These are phyloP conservation scores for Diaporthe citrichinensis DNA, from an alignment of 2,329 filamentous ascomycete species.

Conservation along the genomic window DNA sequence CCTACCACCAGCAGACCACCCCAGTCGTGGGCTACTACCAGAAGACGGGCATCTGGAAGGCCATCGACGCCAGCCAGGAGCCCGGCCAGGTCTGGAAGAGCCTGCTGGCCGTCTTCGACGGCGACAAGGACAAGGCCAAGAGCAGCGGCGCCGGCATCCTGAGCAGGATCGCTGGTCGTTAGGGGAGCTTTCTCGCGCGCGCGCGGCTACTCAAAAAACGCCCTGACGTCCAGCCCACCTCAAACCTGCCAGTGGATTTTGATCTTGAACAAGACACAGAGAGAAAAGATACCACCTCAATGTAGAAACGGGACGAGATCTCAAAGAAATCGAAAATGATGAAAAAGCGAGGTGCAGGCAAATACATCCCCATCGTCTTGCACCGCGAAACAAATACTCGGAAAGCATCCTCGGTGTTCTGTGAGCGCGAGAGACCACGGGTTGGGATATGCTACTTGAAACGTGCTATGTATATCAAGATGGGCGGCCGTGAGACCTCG, in stretches of 20 bases:
- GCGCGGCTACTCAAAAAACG: not conserved
- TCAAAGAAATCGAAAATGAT: not conserved
- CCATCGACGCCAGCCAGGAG: slow-evolving; percentile 95
- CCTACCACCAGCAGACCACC: slow-evolving; percentile 93
- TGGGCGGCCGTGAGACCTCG: slow-evolving; percentile 16
- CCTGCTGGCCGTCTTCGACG: slow-evolving; percentile 86
- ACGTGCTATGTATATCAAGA: slow-evolving; percentile 35
- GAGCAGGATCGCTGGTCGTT: slow-evolving; percentile 54
- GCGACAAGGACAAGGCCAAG: slow-evolving; percentile 66
- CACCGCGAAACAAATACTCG: not conserved
- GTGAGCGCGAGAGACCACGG: slow-evolving; percentile 5
- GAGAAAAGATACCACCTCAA: slow-evolving; percentile 12
- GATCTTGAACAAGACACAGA: not conserved
- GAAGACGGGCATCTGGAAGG: slow-evolving; percentile 96
- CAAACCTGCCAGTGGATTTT: not conserved
- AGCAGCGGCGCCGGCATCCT: slow-evolving; percentile 57
- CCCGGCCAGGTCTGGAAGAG: slow-evolving; percentile 96
- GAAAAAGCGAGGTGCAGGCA: slow-evolving; percentile 4
- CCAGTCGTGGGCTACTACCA: slow-evolving; percentile 98
- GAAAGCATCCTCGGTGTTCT: slow-evolving; percentile 22
- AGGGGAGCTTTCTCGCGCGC: not conserved
- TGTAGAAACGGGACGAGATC: slow-evolving; percentile 28
- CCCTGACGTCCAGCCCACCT: slow-evolving; percentile 3
- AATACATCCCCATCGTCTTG: not conserved
- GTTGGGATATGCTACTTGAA: slow-evolving; percentile 15